Evolutionary conservation across 2,329 filamentous ascomycete species (phyloP).

Genomic region (Curvularia spicifera): DNA sequence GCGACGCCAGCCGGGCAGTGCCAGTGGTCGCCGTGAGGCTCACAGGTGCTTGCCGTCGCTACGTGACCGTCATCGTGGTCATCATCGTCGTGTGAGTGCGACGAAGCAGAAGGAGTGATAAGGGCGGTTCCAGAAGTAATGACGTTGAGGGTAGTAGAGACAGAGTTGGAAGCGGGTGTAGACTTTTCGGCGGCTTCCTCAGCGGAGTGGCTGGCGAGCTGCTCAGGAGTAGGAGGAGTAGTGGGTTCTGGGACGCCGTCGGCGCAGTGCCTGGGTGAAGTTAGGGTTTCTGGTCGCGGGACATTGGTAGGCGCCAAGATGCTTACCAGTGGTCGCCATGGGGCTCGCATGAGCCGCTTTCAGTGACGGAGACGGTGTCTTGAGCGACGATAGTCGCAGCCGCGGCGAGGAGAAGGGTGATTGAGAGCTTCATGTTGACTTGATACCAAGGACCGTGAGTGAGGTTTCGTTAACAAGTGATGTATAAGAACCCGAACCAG

Average conservation of each 20-base stretch:
- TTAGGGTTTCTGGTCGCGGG: background rate
- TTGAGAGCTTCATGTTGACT: constrained; percentile 29
- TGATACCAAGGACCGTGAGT: constrained; percentile 6
- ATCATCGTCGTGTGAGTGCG: constrained; percentile 15
- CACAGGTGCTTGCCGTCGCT: constrained; percentile 36
- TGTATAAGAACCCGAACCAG: background rate
- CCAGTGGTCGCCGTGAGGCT: constrained; percentile 39
- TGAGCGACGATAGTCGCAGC: constrained; percentile 27
- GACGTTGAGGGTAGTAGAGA: constrained; percentile 5
- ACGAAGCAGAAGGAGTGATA: constrained; percentile 6
- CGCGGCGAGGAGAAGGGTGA: constrained; percentile 21
- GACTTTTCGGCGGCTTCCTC: constrained; percentile 9
- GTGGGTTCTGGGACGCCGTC: constrained; percentile 18
- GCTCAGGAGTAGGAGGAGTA: constrained; percentile 12
- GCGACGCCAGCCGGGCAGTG: constrained; percentile 37
- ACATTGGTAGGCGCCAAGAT: background rate
- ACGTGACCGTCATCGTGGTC: constrained; percentile 32
- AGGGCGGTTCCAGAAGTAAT: constrained; percentile 8
- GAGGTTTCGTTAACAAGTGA: constrained; percentile 3
- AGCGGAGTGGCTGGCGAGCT: constrained; percentile 10
- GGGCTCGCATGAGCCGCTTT: constrained; percentile 25
- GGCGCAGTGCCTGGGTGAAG: constrained; percentile 13
- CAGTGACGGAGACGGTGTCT: constrained; percentile 19
- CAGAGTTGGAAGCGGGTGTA: background rate
- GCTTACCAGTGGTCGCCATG: constrained; percentile 36